These are phyloP conservation scores for Golubevia pallescens DNA, from an alignment of 1,284 basidiomycete species.

Conservation along the genomic window DNA sequence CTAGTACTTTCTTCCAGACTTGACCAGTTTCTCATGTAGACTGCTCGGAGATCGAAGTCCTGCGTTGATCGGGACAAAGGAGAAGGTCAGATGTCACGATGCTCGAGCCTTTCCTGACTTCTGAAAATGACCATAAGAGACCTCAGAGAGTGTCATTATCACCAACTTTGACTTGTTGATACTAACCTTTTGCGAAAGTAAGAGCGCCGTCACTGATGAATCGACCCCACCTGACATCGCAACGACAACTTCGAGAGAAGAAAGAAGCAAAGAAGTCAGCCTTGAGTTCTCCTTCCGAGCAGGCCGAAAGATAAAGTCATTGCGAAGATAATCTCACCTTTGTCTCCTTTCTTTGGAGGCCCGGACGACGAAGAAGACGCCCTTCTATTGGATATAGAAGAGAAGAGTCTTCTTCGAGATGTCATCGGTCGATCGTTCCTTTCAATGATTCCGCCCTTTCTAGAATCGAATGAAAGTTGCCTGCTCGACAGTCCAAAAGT, in stretches of 20 bases:
- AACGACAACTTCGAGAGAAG: conserved; percentile 72
- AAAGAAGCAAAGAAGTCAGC: not conserved
- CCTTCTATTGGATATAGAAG: too few species aligned
- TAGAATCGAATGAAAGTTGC: too few species aligned
- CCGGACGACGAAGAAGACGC: too few species aligned
- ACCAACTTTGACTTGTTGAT: conserved; percentile 9
- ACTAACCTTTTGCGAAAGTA: conserved; percentile 22
- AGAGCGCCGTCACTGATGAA: conserved; percentile 69
- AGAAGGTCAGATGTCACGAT: too few species aligned
- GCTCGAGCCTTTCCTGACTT: too few species aligned
- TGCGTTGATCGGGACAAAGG: not conserved
- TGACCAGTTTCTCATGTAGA: conserved; percentile 94
- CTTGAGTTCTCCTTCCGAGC: not conserved
- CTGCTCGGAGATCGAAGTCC: conserved; percentile 75
- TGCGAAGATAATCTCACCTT: conserved; percentile 65
- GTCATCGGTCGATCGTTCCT: too few species aligned
- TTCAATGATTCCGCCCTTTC: too few species aligned
- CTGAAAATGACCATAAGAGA: too few species aligned
- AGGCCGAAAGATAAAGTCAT: not conserved
- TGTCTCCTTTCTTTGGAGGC: conserved; percentile 70
- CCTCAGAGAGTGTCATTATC: not conserved
- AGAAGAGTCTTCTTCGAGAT: too few species aligned
- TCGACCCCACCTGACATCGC: conserved; percentile 97
- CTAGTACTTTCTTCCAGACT: conserved; percentile 71
- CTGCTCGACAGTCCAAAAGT: too few species aligned